These are phyloP conservation scores for Arthrobotrys megalospora DNA, from an alignment of 2,329 filamentous ascomycete species.

Conservation along the genomic window DNA sequence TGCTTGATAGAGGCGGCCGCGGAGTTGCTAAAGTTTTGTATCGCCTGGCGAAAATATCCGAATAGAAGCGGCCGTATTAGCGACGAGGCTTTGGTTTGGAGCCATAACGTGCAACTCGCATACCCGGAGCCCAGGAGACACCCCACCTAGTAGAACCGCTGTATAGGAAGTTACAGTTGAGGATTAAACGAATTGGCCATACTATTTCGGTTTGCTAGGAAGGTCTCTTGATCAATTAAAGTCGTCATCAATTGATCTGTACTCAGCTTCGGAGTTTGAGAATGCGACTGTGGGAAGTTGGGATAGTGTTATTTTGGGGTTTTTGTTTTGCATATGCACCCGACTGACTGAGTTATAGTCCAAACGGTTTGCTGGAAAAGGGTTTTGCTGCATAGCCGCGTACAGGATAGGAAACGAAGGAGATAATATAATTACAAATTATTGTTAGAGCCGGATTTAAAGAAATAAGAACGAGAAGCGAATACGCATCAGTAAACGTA, in stretches of 20 bases:
- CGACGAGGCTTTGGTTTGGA: background rate
- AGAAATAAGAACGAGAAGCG: background rate
- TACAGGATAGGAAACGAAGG: conserved; percentile 12
- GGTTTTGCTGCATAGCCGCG: conserved; percentile 11
- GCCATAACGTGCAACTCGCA: background rate
- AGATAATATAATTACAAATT: conserved; percentile 27
- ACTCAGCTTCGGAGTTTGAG: conserved; percentile 13
- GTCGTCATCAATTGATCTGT: conserved; percentile 5
- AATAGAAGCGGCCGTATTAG: background rate
- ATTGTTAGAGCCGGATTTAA: background rate
- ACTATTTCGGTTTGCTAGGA: background rate
- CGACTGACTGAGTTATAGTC: background rate
- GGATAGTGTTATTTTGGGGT: background rate
- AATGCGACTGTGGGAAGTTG: background rate
- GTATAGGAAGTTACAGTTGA: background rate
- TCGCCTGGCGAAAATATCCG: background rate
- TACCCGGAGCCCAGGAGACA: background rate
- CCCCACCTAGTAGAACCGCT: background rate
- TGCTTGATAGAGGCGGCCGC: background rate
- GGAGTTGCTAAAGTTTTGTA: background rate
- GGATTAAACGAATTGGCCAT: background rate
- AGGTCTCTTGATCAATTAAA: background rate
- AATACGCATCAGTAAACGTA: conserved; percentile 5
- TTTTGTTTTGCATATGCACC: conserved; percentile 8
- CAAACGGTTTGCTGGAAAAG: conserved; percentile 1